Conservation (phyloP, 169 alveolate genomes). For the Cryptosporidium sp. region DNA sequence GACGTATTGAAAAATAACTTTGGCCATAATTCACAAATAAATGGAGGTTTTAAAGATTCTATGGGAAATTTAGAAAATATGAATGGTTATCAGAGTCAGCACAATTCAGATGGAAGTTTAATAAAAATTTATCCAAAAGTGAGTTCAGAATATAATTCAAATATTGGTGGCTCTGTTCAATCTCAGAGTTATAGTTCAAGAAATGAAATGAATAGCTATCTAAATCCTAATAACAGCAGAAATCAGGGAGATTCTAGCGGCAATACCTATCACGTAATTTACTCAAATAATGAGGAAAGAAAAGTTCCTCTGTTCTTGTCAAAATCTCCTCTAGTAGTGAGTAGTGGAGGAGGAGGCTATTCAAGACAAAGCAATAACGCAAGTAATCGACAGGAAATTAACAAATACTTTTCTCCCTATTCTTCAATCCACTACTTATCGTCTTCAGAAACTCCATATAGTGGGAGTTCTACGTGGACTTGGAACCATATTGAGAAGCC, state of each 20-base stretch:
- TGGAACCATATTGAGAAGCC: constrained; percentile 71
- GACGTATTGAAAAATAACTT: neutral
- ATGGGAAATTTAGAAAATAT: neutral
- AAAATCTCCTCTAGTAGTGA: constrained; percentile 10
- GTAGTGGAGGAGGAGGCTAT: neutral
- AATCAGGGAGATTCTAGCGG: neutral
- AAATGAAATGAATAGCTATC: neutral
- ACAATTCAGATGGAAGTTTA: neutral
- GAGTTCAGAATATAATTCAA: neutral
- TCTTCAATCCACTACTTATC: constrained; percentile 56
- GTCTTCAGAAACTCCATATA: neutral
- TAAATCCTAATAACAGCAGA: neutral
- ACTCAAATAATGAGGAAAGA: constrained; percentile 4
- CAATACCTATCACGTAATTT: neutral
- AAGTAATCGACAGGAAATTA: constrained; percentile 1
- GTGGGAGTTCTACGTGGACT: constrained; percentile 22
- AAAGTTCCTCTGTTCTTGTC: constrained; percentile 23
- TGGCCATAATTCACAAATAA: neutral
- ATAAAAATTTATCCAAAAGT: neutral
- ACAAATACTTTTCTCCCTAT: constrained; percentile 61
- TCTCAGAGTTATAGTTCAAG: neutral
- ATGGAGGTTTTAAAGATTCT: neutral
- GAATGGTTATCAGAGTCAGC: neutral
- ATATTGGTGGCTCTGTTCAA: neutral
- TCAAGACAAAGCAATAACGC: neutral